Evolutionary conservation across 345 rosid genomes (phyloP).

Genomic region (Populus euphratica): DNA sequence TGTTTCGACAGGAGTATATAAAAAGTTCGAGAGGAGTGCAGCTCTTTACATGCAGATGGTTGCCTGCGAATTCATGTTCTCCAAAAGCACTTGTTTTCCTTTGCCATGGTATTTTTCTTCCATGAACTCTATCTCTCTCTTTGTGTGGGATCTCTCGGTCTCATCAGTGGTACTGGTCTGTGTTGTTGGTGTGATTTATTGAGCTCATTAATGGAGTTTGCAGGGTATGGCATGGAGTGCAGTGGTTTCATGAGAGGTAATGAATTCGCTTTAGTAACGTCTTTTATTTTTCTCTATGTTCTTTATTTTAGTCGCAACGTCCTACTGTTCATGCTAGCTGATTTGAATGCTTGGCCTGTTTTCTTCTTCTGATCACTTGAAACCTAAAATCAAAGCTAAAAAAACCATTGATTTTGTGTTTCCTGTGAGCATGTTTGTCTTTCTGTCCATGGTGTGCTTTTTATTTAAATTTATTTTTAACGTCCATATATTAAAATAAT

Average conservation of each 20-base stretch:
- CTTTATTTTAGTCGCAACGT: not conserved
- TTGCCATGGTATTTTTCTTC: slow-evolving; percentile 63
- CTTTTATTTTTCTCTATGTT: not conserved
- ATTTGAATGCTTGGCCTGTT: not conserved
- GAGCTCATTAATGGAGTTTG: slow-evolving; percentile 36
- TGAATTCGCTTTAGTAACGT: slow-evolving; percentile 14
- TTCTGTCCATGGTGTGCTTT: too few relatives aligned
- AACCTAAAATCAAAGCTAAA: not conserved
- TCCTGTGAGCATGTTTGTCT: too few relatives aligned
- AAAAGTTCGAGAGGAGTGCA: slow-evolving; percentile 69
- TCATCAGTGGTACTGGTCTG: not conserved
- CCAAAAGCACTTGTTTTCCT: slow-evolving; percentile 84
- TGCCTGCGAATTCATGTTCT: slow-evolving; percentile 51
- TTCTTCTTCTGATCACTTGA: not conserved
- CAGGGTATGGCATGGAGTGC: slow-evolving; percentile 99
- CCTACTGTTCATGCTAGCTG: not conserved
- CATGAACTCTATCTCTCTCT: not conserved
- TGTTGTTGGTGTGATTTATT: slow-evolving; percentile 14
- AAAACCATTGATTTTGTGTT: too few relatives aligned
- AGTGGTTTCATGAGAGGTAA: slow-evolving; percentile 93
- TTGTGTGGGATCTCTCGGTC: not conserved
- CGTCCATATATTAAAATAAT: too few relatives aligned
- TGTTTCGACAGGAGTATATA: slow-evolving; percentile 43
- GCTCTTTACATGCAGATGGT: slow-evolving; percentile 85
- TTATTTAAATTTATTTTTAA: too few relatives aligned